Evolutionary conservation across 2,329 filamentous ascomycete species (phyloP).

Genomic region (Apiospora marii): DNA sequence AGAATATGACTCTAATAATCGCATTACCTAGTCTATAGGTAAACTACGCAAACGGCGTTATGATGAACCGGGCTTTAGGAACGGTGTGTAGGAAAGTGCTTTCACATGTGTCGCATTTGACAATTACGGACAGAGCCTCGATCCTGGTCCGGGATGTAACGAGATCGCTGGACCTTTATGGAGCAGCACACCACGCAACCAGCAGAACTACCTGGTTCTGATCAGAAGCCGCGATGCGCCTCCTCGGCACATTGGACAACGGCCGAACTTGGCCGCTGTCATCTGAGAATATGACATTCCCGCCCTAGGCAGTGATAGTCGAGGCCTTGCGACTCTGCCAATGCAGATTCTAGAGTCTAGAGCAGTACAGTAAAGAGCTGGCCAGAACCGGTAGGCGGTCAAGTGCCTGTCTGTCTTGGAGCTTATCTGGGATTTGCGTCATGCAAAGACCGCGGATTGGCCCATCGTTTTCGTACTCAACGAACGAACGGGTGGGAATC

Average conservation of each 20-base stretch:
- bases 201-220: conserved; percentile 1
- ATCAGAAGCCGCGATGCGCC: conserved; percentile 7
- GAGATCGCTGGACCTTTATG: conserved; percentile 15
- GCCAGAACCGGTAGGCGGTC: conserved; percentile 7
- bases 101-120: conserved; percentile 19
- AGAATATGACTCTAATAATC: not conserved
- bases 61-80: conserved; percentile 6
- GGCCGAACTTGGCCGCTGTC: conserved; percentile 18
- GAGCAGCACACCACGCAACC: not conserved
- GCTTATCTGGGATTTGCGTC: conserved; percentile 8
- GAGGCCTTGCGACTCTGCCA: not conserved
- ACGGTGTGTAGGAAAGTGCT: conserved; percentile 1
- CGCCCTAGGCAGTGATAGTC: conserved; percentile 1
- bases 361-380: not conserved
- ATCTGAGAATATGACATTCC: conserved; percentile 14
- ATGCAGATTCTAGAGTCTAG: not conserved
- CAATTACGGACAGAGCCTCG: conserved; percentile 14
- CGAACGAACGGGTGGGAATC: conserved; percentile 2
- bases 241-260: conserved; percentile 16
- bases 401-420: not conserved
- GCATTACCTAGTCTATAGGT: not conserved
- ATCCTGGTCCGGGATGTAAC: conserved; percentile 19
- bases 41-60: not conserved
- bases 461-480: not conserved
- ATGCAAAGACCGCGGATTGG: not conserved